Conservation (phyloP, 78 protist species). For the Anaeramoeba flamelloides region DNA sequence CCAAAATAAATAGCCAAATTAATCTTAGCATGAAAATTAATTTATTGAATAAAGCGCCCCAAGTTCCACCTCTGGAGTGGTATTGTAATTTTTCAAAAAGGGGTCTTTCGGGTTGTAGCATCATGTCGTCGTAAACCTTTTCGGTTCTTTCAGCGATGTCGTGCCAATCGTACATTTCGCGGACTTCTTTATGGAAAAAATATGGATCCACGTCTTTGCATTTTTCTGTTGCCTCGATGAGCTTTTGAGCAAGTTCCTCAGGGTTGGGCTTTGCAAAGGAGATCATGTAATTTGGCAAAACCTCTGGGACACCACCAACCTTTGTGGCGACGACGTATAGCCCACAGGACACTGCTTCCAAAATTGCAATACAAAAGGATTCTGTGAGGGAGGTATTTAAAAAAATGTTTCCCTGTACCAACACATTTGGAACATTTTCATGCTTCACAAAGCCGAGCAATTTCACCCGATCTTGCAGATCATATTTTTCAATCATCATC, state of each 20-base stretch:
- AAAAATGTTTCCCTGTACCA: constrained; percentile 78
- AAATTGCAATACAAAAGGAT: constrained; percentile 91
- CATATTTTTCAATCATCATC: constrained; percentile 65
- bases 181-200: background rate
- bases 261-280: background rate
- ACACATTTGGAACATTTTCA: constrained; percentile 45
- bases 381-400: constrained; percentile 86
- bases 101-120: too few species aligned
- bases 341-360: constrained; percentile 81
- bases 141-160: background rate
- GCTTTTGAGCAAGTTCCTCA: background rate
- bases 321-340: constrained; percentile 20
- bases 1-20: too few species aligned
- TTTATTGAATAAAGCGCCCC: too few species aligned
- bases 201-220: background rate
- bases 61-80: too few species aligned
- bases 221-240: background rate
- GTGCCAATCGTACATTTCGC: background rate
- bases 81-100: too few species aligned
- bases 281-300: background rate
- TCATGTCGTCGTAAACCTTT: background rate
- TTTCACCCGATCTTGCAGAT: constrained; percentile 64
- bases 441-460: constrained; percentile 67
- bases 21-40: too few species aligned
- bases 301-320: constrained; percentile 17